Base-by-base conservation (phyloP, 2,329 filamentous ascomycete species). In the Triangularia setosa region DNA sequence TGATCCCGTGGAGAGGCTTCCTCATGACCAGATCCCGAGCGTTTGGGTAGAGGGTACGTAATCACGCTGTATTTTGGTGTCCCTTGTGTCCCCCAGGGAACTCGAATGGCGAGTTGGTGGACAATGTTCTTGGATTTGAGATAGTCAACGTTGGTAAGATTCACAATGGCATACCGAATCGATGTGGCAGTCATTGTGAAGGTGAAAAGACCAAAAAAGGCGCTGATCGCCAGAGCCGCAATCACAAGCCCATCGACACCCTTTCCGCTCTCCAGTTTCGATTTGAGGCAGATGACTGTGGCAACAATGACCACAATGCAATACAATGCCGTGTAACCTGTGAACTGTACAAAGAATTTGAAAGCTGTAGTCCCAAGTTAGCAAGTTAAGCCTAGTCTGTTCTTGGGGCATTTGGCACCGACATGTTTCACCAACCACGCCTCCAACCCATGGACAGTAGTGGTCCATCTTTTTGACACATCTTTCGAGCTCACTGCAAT, bases 371-470 rank as follows among this genome's bases (percentile, higher is more conserved):
- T 16, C 23, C 6, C 4, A 23, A 16, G 23, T 55, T 27, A 55
- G 24, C 52, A 24, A 3, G 5, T 21, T 48, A 9, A n/a, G 23
- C 18, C 8, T 4, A 28, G n/a, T 23, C 28, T 53, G 23, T 68
- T 58, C 18, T 28, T 55, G 21, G 8, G 64, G 28, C 12, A 7
- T 30, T n/a, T 12, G 1, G 8, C 12, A 76, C 84, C 74, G 72
- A 87, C 84, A 87, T 1, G 87, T 93, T 75, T 97, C 93, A 0
- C 88, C 90, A 9, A 99, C 88, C 69, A 97, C 91, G 23, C 94
- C 95, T 3, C 94, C 94, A n/a, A 96, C 93, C 90, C 90, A 98
- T 0, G 94, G 95, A 73, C 95, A 99, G 72, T 93, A 95, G 73
- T 98, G 94, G 68, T 98, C 94, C 90, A 97, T 95, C 72, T 95